These are phyloP conservation scores for Leccinellum albellum DNA, from an alignment of 768 basidiomycete genomes.

Conservation along the genomic window DNA sequence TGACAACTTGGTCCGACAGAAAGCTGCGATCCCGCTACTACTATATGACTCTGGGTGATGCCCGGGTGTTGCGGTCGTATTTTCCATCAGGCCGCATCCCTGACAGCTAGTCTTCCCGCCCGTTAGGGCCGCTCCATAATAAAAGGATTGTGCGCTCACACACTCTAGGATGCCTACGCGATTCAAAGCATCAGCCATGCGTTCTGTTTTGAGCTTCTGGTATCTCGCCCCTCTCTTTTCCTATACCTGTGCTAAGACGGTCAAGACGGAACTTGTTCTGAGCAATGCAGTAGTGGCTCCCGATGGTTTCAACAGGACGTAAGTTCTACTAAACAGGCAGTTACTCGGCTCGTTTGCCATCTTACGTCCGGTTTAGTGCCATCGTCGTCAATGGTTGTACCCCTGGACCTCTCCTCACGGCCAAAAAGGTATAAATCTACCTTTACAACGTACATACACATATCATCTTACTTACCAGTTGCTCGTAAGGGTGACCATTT, in stretches of 20 bases:
- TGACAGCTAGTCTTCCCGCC: neutral
- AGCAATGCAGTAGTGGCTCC: constrained; percentile 41
- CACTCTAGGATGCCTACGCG: neutral
- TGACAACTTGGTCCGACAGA: neutral
- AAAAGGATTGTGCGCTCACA: neutral
- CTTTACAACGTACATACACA: neutral
- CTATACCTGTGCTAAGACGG: constrained; percentile 10
- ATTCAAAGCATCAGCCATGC: constrained; percentile 7
- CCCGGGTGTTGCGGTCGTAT: neutral
- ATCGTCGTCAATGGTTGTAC: constrained; percentile 41
- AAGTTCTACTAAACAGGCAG: neutral
- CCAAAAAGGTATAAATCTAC: constrained; percentile 30
- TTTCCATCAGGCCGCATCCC: neutral
- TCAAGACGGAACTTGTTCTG: constrained; percentile 28
- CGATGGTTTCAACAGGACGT: constrained; percentile 39
- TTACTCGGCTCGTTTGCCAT: neutral
- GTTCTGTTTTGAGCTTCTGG: constrained; percentile 5
- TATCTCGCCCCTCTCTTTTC: constrained; percentile 8
- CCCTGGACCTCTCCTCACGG: constrained; percentile 40
- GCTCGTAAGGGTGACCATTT: constrained; percentile 35
- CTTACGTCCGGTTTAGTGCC: constrained; percentile 21
- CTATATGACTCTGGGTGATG: neutral
- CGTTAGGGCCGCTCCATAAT: neutral
- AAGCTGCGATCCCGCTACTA: neutral
- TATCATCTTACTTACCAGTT: neutral